Percentiles rank a stretch among this genome's conserved stretches.
phyloP scores from a whole-genome alignment of 495 filamentous ascomycete species.

The Mytilinidion resinicola region DNA sequence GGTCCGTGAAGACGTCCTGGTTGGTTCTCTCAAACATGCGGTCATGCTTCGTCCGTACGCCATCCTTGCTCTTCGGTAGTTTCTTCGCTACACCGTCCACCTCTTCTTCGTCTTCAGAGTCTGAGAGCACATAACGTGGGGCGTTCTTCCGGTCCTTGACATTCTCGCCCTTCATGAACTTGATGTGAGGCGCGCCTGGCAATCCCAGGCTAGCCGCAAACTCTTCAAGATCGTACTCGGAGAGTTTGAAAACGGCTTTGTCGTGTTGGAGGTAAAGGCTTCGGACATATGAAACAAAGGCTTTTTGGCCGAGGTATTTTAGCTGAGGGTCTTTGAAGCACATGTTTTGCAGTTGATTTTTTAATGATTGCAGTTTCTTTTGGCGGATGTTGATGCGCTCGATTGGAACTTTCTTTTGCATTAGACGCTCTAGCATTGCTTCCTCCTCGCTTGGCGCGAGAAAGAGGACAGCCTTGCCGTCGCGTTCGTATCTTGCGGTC shows the following conservation, averaged over 20 bases:
- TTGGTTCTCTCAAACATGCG: slow-evolving; percentile 95
- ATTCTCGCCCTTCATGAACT: slow-evolving; percentile 82
- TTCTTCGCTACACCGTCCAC: slow-evolving; percentile 37
- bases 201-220: slow-evolving; percentile 81
- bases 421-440: slow-evolving; percentile 73
- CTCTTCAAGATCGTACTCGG: slow-evolving; percentile 73
- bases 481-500: slow-evolving; percentile 86
- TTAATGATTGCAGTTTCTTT: slow-evolving; percentile 83
- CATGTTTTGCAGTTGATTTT: slow-evolving; percentile 78
- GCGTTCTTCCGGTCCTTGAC: slow-evolving; percentile 83
- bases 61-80: slow-evolving; percentile 53
- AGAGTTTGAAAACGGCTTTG: slow-evolving; percentile 81
- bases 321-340: slow-evolving; percentile 91
- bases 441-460: slow-evolving; percentile 85
- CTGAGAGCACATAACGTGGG: slow-evolving; percentile 51
- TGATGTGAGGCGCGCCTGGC: slow-evolving; percentile 83
- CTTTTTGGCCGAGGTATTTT: slow-evolving; percentile 94
- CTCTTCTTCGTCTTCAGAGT: slow-evolving; percentile 38
- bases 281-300: slow-evolving; percentile 80
- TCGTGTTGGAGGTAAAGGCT: slow-evolving; percentile 85
- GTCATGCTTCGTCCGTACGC: slow-evolving; percentile 84
- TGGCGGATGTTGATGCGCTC: slow-evolving; percentile 75
- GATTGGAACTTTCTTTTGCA: slow-evolving; percentile 82
- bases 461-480: slow-evolving; percentile 84
- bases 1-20: slow-evolving; percentile 86